Conservation (phyloP, 2,329 filamentous ascomycete species). For the Aplosporella prunicola region DNA sequence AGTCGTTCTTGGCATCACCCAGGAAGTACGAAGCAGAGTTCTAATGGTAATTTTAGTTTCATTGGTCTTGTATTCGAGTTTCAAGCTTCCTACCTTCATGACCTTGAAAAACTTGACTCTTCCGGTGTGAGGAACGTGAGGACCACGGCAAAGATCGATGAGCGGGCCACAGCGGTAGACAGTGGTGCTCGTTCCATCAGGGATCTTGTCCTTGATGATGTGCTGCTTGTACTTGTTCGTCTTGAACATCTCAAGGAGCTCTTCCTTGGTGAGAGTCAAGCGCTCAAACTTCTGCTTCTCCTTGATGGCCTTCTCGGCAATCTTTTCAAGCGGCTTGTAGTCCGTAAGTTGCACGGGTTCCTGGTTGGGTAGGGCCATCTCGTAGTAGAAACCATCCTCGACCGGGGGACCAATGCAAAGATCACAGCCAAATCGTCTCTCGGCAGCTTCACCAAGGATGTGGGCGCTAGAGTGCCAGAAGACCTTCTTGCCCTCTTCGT, state of each 20-base stretch:
- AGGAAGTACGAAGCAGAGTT: slow-evolving; percentile 83
- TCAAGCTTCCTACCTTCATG: slow-evolving; percentile 52
- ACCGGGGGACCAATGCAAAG: slow-evolving; percentile 91
- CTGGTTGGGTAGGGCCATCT: slow-evolving; percentile 76
- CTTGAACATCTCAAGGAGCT: slow-evolving; percentile 90
- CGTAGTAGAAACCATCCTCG: slow-evolving; percentile 91
- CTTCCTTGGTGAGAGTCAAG: slow-evolving; percentile 77
- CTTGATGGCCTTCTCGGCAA: slow-evolving; percentile 79
- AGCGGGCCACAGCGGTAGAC: slow-evolving; percentile 90
- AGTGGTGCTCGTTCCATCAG: slow-evolving; percentile 81
- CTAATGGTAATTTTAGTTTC: slow-evolving; percentile 22
- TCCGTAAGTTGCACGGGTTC: slow-evolving; percentile 63
- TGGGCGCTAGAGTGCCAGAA: slow-evolving; percentile 98
- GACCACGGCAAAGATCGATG: slow-evolving; percentile 91
- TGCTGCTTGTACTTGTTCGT: slow-evolving; percentile 99
- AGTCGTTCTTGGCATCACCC: slow-evolving; percentile 87
- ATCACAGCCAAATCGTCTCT: slow-evolving; percentile 81
- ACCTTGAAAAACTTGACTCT: slow-evolving; percentile 92
- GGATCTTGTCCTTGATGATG: slow-evolving; percentile 88
- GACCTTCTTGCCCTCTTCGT: slow-evolving; percentile 72
- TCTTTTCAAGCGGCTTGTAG: slow-evolving; percentile 74
- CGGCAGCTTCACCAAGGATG: slow-evolving; percentile 87
- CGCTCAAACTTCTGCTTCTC: slow-evolving; percentile 95
- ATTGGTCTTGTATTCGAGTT: neutral
- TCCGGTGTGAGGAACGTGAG: slow-evolving; percentile 87